Evolutionary conservation across 2,329 filamentous ascomycete genomes (phyloP).

Genomic region (Phialophora verrucosa): DNA sequence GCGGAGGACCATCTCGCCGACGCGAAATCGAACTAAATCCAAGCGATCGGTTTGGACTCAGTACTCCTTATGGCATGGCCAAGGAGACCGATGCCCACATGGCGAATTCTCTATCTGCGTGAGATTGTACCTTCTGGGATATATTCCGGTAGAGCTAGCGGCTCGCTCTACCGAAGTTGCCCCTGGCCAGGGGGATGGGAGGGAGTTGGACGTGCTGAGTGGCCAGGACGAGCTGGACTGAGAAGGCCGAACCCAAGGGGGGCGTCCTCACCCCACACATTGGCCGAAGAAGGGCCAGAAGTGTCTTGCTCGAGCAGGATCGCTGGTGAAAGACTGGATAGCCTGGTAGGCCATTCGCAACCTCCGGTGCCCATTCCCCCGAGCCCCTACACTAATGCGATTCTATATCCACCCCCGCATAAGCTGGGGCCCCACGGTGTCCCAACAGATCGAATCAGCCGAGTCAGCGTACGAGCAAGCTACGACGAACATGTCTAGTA

Average conservation of each 20-base stretch:
- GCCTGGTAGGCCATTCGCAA: no score
- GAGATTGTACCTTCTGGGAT: neutral
- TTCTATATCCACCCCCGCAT: neutral
- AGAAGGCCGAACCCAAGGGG: neutral
- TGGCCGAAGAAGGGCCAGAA: neutral
- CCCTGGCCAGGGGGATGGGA: neutral
- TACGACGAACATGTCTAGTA: neutral
- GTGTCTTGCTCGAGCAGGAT: neutral
- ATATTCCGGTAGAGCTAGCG: constrained; percentile 8
- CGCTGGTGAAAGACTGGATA: neutral
- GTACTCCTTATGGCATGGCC: neutral
- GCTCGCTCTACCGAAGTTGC: constrained; percentile 17
- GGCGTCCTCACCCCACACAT: neutral
- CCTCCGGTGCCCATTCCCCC: no score
- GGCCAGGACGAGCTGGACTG: neutral
- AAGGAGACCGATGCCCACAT: neutral
- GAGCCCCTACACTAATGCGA: neutral
- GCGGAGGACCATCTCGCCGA: neutral
- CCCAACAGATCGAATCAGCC: neutral
- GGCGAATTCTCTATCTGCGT: neutral
- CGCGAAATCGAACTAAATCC: neutral
- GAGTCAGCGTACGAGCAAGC: neutral
- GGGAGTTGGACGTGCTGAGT: neutral
- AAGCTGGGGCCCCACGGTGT: neutral
- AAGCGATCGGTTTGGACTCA: neutral